Evolutionary conservation across 2,329 filamentous ascomycete species (phyloP).

Genomic region (Phaeomoniella chlamydospora): DNA sequence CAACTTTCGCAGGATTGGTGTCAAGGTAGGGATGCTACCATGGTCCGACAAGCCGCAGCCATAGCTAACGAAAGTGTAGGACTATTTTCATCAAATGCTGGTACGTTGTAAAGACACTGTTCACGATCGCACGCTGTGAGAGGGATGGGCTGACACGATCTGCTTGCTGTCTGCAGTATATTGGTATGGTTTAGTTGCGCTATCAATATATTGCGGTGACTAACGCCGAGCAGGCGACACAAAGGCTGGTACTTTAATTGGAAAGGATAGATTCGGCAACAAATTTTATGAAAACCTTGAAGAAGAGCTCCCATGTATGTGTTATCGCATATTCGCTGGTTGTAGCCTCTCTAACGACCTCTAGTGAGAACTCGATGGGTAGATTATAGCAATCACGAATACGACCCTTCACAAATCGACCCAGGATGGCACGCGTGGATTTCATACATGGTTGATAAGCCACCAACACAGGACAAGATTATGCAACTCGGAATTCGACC

Average conservation of each 20-base stretch:
- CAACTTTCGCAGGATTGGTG: slow-evolving; percentile 73
- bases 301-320: slow-evolving; percentile 78
- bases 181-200: slow-evolving; percentile 18
- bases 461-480: slow-evolving; percentile 63
- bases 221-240: slow-evolving; percentile 60
- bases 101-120: slow-evolving; percentile 8
- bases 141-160: slow-evolving; percentile 14
- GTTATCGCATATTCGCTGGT: slow-evolving; percentile 8
- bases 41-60: slow-evolving; percentile 4
- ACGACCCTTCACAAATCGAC: slow-evolving; percentile 55
- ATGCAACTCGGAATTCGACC: slow-evolving; percentile 50
- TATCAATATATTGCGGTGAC: slow-evolving; percentile 9
- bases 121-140: no score
- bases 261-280: slow-evolving; percentile 82
- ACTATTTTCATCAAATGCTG: slow-evolving; percentile 83
- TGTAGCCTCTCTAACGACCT: slow-evolving; percentile 3
- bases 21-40: slow-evolving; percentile 51
- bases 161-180: slow-evolving; percentile 19
- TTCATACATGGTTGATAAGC: slow-evolving; percentile 78
- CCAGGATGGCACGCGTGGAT: slow-evolving; percentile 99
- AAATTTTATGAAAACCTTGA: slow-evolving; percentile 88
- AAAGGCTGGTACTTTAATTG: slow-evolving; percentile 79
- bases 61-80: slow-evolving; percentile 34
- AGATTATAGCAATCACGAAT: slow-evolving; percentile 79
- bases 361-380: slow-evolving; percentile 92